These are phyloP conservation scores for Boechera retrofracta DNA, from an alignment of 345 rosid species.

Conservation along the genomic window DNA sequence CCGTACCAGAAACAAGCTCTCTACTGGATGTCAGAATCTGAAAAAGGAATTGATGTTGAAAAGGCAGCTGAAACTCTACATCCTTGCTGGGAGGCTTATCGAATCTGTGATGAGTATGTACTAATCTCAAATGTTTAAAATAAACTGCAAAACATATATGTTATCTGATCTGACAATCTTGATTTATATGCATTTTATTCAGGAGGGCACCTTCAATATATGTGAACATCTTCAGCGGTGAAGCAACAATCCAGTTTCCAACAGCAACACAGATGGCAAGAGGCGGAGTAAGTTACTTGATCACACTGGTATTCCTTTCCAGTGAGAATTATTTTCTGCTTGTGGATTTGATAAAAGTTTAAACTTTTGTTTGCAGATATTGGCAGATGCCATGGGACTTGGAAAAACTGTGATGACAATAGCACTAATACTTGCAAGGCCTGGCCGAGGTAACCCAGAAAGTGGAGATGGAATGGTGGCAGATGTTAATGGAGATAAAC, in stretches of 20 bases:
- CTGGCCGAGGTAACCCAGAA: slow-evolving; percentile 50
- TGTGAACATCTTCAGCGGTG: slow-evolving; percentile 68
- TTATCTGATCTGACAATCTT: not conserved
- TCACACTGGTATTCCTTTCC: slow-evolving; percentile 4
- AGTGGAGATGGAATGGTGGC: slow-evolving; percentile 11
- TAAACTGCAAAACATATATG: not conserved
- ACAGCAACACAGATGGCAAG: slow-evolving; percentile 70
- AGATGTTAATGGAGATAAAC: slow-evolving; percentile 33
- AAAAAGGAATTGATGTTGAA: slow-evolving; percentile 60
- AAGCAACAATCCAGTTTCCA: slow-evolving; percentile 71
- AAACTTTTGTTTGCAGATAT: slow-evolving; percentile 47
- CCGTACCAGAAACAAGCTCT: slow-evolving; percentile 79
- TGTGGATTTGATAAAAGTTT: not conserved
- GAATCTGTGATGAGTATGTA: slow-evolving; percentile 66
- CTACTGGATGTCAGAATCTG: slow-evolving; percentile 70
- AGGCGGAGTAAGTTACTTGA: slow-evolving; percentile 62
- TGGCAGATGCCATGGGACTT: slow-evolving; percentile 87
- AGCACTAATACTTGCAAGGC: slow-evolving; percentile 68
- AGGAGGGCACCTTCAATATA: slow-evolving; percentile 71
- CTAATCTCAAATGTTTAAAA: not conserved
- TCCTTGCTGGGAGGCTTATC: slow-evolving; percentile 75
- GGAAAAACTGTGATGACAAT: slow-evolving; percentile 85
- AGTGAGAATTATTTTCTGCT: not conserved
- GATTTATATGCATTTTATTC: not conserved
- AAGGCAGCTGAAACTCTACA: slow-evolving; percentile 65